Evolutionary conservation across 2,329 filamentous ascomycete species (phyloP), one percentile per base, ranked within the genome.

Genomic region (Plenodomus tracheiphilus): DNA sequence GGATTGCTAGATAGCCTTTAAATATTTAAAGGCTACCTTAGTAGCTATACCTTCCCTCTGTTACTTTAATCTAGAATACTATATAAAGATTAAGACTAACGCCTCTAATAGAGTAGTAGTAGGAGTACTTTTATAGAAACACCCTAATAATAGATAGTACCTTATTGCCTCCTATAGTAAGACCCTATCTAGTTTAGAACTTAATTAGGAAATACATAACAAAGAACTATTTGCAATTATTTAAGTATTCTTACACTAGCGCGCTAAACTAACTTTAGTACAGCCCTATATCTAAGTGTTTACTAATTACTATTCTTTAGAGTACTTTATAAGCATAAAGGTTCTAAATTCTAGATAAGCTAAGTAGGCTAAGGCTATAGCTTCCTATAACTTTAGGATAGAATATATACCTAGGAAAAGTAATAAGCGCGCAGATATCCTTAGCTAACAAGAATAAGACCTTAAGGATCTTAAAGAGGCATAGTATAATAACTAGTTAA

Each of bases 181-280:
- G 18, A 16, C 34, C 18, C 18, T 41, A 41, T 36, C 30, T 41
- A 41, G 25, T 17, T 34, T 36, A 21, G 16, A 47, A 18, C 34
- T 41, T 3, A 41, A 47, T 19, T 47, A 47, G n/a, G 28, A 47
- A 36, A 35, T 47, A 11, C 41, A 47, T 37, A 41, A 47, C 32
- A 47, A 47, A 16, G 25, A 35, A 16, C 20, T 47, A 15, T 36
- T 41, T 25, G 34, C 30, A 22, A 47, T 47, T 36, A 25, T 47
- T 17, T 21, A 5, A 19, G 36, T 28, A 2, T 41, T 41, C 25
- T 16, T 10, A 10, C 35, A 47, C 17, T 47, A 41, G 38, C 32
- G 30, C 6, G n/a, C 28, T 39, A 40, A 43, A 3, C 36, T 39
- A 19, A 44, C 8, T 19, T 25, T 17, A 16, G 41, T 16, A 6